Conservation (phyloP, 192 early-diverging fungal species). For the Polychytrium aggregatum region DNA sequence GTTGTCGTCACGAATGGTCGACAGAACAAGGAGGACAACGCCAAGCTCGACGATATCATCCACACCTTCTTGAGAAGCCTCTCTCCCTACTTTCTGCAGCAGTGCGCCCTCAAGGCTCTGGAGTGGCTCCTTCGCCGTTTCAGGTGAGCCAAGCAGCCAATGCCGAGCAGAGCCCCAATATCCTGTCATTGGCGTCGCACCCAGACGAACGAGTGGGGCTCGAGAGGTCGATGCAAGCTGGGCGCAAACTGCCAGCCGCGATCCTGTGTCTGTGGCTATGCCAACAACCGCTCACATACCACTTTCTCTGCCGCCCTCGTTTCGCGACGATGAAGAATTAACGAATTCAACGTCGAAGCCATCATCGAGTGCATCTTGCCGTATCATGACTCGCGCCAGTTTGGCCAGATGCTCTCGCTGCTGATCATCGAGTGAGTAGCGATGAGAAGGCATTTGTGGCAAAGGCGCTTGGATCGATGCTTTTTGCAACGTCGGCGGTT, state of each 20-base stretch:
- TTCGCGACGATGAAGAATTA: constrained; percentile 29
- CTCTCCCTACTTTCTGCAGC: constrained; percentile 75
- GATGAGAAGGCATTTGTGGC: too few relatives aligned
- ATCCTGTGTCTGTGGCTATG: too few relatives aligned
- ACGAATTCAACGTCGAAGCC: constrained; percentile 77
- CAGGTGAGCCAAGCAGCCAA: too few relatives aligned
- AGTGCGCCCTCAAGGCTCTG: constrained; percentile 73
- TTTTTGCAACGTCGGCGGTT: too few relatives aligned
- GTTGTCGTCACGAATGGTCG: too few relatives aligned
- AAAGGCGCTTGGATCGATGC: too few relatives aligned
- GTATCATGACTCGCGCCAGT: constrained; percentile 86
- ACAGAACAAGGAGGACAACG: constrained; percentile 70
- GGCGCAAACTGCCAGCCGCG: too few relatives aligned
- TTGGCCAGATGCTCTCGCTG: constrained; percentile 69
- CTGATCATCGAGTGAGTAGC: constrained; percentile 49
- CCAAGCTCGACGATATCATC: constrained; percentile 65
- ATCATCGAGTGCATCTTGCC: constrained; percentile 72
- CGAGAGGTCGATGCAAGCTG: too few relatives aligned
- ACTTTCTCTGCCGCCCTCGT: not conserved
- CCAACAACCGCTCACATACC: not conserved
- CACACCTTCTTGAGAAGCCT: constrained; percentile 59
- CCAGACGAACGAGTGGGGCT: too few relatives aligned
- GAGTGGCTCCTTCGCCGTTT: constrained; percentile 89
- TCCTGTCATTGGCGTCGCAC: too few relatives aligned
- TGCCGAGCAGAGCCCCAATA: too few relatives aligned